Conservation (phyloP, 2,329 filamentous ascomycete genomes). For the Aureobasidium lini region DNA sequence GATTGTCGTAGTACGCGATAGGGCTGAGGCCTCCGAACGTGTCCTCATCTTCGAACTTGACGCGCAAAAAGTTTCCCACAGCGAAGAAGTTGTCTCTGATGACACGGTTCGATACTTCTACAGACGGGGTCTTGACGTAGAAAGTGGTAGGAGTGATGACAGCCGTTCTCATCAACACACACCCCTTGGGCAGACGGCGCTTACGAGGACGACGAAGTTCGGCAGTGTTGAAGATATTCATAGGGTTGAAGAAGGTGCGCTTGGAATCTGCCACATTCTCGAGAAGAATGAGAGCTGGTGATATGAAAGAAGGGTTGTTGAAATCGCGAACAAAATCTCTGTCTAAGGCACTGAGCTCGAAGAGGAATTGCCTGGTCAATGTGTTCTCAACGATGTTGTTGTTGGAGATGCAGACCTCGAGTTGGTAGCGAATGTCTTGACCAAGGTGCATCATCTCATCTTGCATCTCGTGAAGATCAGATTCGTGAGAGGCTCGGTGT, state of each 20-base stretch:
- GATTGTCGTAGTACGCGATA: constrained; percentile 24
- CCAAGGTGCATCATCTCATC: constrained; percentile 27
- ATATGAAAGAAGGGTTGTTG: constrained; percentile 13
- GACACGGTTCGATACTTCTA: constrained; percentile 85
- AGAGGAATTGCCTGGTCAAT: constrained; percentile 60
- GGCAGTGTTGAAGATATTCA: constrained; percentile 58
- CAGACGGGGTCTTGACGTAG: constrained; percentile 65
- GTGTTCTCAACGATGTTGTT: constrained; percentile 69
- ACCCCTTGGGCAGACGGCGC: constrained; percentile 59
- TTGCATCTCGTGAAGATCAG: constrained; percentile 19
- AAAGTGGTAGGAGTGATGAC: constrained; percentile 79
- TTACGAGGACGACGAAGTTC: constrained; percentile 12
- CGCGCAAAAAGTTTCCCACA: constrained; percentile 74
- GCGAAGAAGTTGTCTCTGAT: constrained; percentile 62
- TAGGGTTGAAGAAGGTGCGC: constrained; percentile 58
- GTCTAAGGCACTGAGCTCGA: constrained; percentile 49
- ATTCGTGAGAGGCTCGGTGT: neutral
- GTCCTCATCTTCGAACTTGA: constrained; percentile 83
- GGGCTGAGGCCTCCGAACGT: constrained; percentile 35
- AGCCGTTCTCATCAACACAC: constrained; percentile 66
- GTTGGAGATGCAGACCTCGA: constrained; percentile 87
- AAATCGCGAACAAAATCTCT: constrained; percentile 5
- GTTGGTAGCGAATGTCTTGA: constrained; percentile 75
- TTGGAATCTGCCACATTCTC: constrained; percentile 65
- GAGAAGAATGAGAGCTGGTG: constrained; percentile 55